Conservation (phyloP, 1,284 basidiomycete genomes). For the Papiliotrema nemorosa region DNA sequence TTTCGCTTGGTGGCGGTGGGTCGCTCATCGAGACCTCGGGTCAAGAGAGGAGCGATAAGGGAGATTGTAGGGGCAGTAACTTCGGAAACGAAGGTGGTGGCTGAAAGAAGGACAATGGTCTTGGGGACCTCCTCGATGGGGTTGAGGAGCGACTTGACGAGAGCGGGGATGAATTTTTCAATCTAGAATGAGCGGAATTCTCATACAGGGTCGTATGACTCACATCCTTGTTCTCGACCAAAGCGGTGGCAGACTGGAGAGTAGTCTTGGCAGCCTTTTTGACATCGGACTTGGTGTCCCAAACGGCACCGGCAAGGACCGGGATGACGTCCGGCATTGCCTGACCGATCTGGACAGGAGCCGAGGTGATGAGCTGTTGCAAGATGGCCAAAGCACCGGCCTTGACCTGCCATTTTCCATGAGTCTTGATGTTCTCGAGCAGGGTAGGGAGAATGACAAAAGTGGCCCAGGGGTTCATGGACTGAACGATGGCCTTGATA, state of each 20-base stretch:
- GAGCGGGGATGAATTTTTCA: constrained; percentile 88
- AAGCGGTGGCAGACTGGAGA: constrained; percentile 85
- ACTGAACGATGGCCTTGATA: constrained; percentile 71
- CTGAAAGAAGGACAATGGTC: constrained; percentile 92
- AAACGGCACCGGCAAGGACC: constrained; percentile 91
- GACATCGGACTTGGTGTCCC: constrained; percentile 99
- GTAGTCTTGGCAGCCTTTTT: constrained; percentile 97
- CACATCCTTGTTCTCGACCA: constrained; percentile 95
- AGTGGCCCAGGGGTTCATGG: constrained; percentile 88
- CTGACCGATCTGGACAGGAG: constrained; percentile 79
- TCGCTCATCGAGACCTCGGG: constrained; percentile 94
- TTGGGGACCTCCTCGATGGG: constrained; percentile 98
- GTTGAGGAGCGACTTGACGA: constrained; percentile 96
- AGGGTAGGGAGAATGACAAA: constrained; percentile 81
- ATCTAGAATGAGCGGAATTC: too few relatives aligned
- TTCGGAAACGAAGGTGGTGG: constrained; percentile 99
- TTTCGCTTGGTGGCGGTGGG: constrained; percentile 93
- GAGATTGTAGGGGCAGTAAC: constrained; percentile 98
- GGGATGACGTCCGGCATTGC: constrained; percentile 97
- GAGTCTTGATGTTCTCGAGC: constrained; percentile 90
- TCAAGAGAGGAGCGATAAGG: constrained; percentile 95
- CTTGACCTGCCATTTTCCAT: constrained; percentile 99
- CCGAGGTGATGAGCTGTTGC: constrained; percentile 83
- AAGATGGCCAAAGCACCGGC: constrained; percentile 79
- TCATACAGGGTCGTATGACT: constrained; percentile 53